Percentiles rank a stretch among this genome's conserved stretches.
These are phyloP conservation scores for Chrysanthemum makinoi DNA, from an alignment of 129 eudicot species.

Conservation along the genomic window DNA sequence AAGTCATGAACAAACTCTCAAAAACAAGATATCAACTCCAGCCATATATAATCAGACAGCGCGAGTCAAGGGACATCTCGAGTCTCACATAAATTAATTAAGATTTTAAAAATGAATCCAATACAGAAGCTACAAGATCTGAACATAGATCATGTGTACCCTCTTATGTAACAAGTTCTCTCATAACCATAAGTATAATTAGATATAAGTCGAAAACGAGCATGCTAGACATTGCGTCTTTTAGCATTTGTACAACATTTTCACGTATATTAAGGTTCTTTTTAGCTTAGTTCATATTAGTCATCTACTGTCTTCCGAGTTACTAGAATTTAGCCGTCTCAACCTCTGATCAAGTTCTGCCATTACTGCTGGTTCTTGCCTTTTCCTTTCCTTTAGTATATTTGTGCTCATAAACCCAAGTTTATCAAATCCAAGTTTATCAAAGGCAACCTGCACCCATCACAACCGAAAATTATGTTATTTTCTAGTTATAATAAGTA, in stretches of 20 bases:
- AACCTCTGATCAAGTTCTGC: slow-evolving; percentile 91
- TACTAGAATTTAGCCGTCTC: slow-evolving; percentile 68
- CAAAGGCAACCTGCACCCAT: slow-evolving; percentile 75
- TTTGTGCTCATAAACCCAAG: slow-evolving; percentile 74
- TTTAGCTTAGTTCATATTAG: slow-evolving; percentile 2
- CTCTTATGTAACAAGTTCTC: slow-evolving; percentile 15
- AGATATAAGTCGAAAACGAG: slow-evolving; percentile 3
- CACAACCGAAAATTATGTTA: no score
- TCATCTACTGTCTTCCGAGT: slow-evolving; percentile 17
- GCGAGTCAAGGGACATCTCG: neutral
- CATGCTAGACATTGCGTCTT: slow-evolving; percentile 17
- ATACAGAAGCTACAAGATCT: slow-evolving; percentile 7
- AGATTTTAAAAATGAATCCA: neutral
- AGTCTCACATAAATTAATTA: neutral
- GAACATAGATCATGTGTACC: slow-evolving; percentile 10
- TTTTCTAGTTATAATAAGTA: neutral
- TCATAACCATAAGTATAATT: slow-evolving; percentile 1
- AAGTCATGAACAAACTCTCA: neutral
- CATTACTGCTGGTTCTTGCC: slow-evolving; percentile 96
- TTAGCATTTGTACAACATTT: slow-evolving; percentile 32
- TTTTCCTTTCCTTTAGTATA: slow-evolving; percentile 86
- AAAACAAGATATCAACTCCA: neutral
- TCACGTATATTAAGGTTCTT: slow-evolving; percentile 14
- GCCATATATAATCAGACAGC: neutral
- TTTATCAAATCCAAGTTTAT: slow-evolving; percentile 71